phyloP scores from a whole-genome alignment of 139 green algal species.

The Ettlia oleoabundans region DNA sequence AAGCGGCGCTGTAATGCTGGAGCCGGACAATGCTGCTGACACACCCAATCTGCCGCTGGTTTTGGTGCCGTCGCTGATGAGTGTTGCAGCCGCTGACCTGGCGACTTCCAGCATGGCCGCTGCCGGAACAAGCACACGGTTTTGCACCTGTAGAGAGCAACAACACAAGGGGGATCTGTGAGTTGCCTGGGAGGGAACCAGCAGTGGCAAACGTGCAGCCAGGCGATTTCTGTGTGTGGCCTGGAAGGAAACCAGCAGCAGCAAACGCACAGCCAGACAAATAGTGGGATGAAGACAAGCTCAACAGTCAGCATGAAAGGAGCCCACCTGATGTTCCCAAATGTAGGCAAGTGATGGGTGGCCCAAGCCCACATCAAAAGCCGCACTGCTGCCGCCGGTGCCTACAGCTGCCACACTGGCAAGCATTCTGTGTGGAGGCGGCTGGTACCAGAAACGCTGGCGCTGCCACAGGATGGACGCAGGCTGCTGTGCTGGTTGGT shows the following conservation, averaged over 20 bases:
- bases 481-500: neutral
- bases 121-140: conserved; percentile 66
- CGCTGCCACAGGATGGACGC: neutral
- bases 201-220: neutral
- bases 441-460: conserved; percentile 36
- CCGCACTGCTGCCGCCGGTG: neutral
- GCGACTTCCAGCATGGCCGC: conserved; percentile 72
- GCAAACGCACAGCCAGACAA: neutral
- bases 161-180: neutral
- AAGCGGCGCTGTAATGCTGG: conserved; percentile 27
- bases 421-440: conserved; percentile 45
- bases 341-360: conserved; percentile 61
- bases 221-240: neutral
- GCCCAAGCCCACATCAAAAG: conserved; percentile 47
- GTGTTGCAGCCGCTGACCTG: conserved; percentile 26
- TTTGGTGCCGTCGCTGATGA: neutral
- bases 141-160: conserved; percentile 39
- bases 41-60: neutral
- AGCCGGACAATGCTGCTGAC: neutral
- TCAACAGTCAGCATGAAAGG: neutral
- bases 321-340: conserved; percentile 65
- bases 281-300: neutral
- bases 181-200: neutral
- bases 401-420: conserved; percentile 43
- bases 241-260: neutral